Base-by-base conservation (phyloP, 768 basidiomycete genomes). In the Panus rudis region DNA sequence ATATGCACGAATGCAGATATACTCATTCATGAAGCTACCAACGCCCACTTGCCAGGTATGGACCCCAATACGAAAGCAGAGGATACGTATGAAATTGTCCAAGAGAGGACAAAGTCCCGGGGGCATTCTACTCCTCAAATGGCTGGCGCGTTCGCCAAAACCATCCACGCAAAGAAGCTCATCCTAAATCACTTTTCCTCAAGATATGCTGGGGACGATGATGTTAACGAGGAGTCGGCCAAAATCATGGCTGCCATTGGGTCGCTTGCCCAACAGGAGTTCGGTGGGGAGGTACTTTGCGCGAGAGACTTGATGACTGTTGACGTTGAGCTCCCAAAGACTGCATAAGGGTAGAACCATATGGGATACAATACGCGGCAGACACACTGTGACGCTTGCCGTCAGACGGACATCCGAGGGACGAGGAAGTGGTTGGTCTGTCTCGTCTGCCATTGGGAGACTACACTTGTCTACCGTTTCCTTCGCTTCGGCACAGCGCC, bases 71-170 rank as follows among this genome's bases (percentile, higher is more conserved):
- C 80, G 12, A 85, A 84, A 43, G 40, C 57, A 3, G 62, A 57
- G 3, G 86, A 88, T 43, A 82, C 79, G 6, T 72, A 72, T 47
- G 72, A 77, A 52, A 71, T 54, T 12, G 75, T 91, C 6, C 75
- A 86, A 54, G 61, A 62, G 27, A 74, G 79, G 45, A 68, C 88
- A 6, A 82, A 70, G 58, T 80, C 78, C 2, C 74, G 88, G 57
- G 92, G 92, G 0, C 92, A 96, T 61, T 91, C 88, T 4, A 96
- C 92, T 11, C 90, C 92, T 1, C 86, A 89, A 54, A 86, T 92
- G 80, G 92, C 90, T 6, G 92, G 81, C 10, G 67, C 68, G 11
- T 93, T 93, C 56, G 92, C 85, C 4, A 78, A 71, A 57, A 64
- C 61, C 7, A 75, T 88, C 30, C 56, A 70, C 4, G 85, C 89